Evolutionary conservation across 208 protist species (phyloP), one percentile per base, ranked within the genome.

Genomic region (Acanthamoeba healyi): DNA sequence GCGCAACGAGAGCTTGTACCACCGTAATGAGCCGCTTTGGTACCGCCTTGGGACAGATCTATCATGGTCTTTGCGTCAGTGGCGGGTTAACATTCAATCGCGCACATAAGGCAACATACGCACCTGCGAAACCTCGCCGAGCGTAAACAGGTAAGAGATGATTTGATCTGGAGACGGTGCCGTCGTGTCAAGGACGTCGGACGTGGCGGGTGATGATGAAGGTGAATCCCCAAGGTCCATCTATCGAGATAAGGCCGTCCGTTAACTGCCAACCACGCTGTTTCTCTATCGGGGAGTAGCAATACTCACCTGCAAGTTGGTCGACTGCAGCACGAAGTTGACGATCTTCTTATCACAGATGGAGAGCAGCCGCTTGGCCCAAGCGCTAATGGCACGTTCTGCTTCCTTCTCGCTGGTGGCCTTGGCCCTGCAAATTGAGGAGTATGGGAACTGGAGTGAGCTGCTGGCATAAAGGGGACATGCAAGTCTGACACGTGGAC

Each of bases 21-120:
- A 92, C 86, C 17, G 86, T 92, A 7, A 92, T n/a, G n/a, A 92
- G 63, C n/a, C 86, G 29, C 86, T 92, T 92, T 15, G 86, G 86
- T 56, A 92, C 86, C 9, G 86, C 86, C 63, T 74, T 70, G 24
- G 86, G 63, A 32, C 86, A 92, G 17, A 92, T 88, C 81, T 88
- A n/a, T n/a, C n/a, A n/a, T n/a, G n/a, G n/a, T n/a, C n/a, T n/a
- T n/a, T n/a, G n/a, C n/a, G n/a, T n/a, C n/a, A n/a, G n/a, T n/a
- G n/a, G n/a, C n/a, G n/a, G n/a, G n/a, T n/a, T n/a, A n/a, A n/a
- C n/a, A n/a, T n/a, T n/a, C n/a, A n/a, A 86, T 61, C 14, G 42
- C 17, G 4, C 4, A 24, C 54, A 6, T 4, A 22, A 26, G 10
- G 24, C 17, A 4, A 36, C 17, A 36, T 4, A 79, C 36, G 10